Percentiles rank a stretch among this genome's conserved stretches.
phyloP scores from a whole-genome alignment of 345 rosid species.

The Theobroma cacao region DNA sequence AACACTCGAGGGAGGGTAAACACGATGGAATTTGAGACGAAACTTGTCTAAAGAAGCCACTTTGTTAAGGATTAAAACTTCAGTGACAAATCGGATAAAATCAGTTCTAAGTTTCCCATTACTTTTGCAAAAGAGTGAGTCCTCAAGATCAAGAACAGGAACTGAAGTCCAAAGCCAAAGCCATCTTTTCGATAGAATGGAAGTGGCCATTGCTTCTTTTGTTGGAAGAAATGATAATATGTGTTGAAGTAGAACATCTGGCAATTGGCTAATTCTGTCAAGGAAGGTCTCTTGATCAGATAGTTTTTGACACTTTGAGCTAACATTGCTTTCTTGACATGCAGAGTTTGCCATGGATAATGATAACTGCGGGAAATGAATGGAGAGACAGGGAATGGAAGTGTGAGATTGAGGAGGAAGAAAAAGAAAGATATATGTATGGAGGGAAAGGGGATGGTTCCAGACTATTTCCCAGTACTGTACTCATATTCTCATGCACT shows the following conservation, averaged over 20 bases:
- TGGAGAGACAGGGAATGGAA: no score
- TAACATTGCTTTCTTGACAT: not conserved
- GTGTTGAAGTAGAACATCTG: conserved; percentile 2
- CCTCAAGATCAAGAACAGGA: conserved; percentile 1
- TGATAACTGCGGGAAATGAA: not conserved
- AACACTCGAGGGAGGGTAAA: not conserved
- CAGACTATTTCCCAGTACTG: not conserved
- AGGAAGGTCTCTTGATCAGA: not conserved
- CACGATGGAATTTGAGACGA: not conserved
- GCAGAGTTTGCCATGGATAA: not conserved
- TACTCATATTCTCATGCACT: not conserved
- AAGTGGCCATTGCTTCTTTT: conserved; percentile 2
- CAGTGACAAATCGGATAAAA: not conserved
- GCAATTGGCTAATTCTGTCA: conserved; percentile 8
- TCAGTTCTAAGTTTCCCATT: not conserved
- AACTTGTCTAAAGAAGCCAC: not conserved
- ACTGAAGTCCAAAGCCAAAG: not conserved
- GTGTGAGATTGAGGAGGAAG: no score
- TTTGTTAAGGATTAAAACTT: not conserved
- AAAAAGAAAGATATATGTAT: no score
- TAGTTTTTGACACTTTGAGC: not conserved
- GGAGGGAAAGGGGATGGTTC: not conserved
- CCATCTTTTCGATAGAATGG: conserved; percentile 8
- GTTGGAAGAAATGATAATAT: conserved; percentile 9
- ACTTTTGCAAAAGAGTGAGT: not conserved